Evolutionary conservation across 2,329 filamentous ascomycete genomes (phyloP), one percentile per base, ranked within the genome.

Genomic region (Arachnomyces sp.): DNA sequence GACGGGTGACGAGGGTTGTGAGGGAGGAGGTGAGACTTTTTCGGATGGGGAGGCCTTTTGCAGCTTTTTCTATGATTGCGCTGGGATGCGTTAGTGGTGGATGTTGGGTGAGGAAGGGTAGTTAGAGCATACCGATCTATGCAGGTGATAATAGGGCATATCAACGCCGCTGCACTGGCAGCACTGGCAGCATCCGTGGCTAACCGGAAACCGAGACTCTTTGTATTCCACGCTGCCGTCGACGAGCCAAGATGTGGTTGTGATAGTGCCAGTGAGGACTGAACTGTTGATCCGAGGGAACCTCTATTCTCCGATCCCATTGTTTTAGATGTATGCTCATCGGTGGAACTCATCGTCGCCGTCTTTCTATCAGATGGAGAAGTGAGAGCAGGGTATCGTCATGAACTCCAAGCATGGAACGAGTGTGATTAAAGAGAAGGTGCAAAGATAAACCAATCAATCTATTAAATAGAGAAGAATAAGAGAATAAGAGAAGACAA

Each of bases 141-240:
- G 49, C 92, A 82, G 29, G 83, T 84, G 47, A 94, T 90, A 30
- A 93, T 59, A 1, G 89, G 88, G 40, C 88, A 86, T 35, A 94
- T 82, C 45, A 92, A 67, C 5, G 74, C 75, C 2, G 82, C 86
- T 8, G 88, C 85, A 34, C 76, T 74, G 2, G 76, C 73, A 1
- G 86, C 88, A 53, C 82, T 81, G 33, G 75, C 61, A 15, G 76
- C 62, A 66, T 94, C 87, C 12, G 79, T 75, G 32, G 71, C 76
- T 9, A 93, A 56, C 38, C 87, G 74, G 49, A 73, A 60, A 11
- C 74, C 74, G 40, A 94, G 63, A 50, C 84, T 81, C 48, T 77
- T 75, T 16, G 84, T 89, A 60, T 93, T 93, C 83, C 84, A 90
- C 62, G 46, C 48, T 31, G 46, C 39, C 16, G 42, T 17, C 25